Percentiles rank a stretch among this genome's conserved stretches.
Evolutionary conservation across 2,329 filamentous ascomycete species (phyloP).

Genomic region (Aspergillus unguis): DNA sequence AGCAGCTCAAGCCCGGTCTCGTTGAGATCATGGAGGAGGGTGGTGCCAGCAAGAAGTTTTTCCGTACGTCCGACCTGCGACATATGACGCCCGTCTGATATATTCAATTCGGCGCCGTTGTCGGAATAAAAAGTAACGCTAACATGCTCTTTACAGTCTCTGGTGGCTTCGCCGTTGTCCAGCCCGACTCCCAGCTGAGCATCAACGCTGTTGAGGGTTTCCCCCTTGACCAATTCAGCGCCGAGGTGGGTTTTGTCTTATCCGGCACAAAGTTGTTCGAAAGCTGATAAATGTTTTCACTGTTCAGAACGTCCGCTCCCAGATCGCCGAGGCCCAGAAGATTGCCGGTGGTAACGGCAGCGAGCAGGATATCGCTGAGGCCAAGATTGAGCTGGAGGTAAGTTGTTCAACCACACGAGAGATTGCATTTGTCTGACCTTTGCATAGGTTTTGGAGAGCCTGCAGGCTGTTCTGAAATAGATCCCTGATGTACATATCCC

Average conservation of each 20-base stretch:
- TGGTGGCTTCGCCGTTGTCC: constrained; percentile 93
- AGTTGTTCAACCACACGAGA: constrained; percentile 23
- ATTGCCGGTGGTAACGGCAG: constrained; percentile 84
- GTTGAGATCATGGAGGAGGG: constrained; percentile 94
- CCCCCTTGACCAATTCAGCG: constrained; percentile 92
- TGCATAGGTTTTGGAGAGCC: constrained; percentile 47
- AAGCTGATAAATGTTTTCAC: constrained; percentile 7
- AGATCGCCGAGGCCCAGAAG: constrained; percentile 95
- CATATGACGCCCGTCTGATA: constrained; percentile 6
- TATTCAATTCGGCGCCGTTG: not conserved
- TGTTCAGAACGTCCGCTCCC: constrained; percentile 68
- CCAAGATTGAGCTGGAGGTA: constrained; percentile 98
- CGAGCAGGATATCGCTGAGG: constrained; percentile 97
- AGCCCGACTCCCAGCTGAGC: constrained; percentile 91
- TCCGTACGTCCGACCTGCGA: constrained; percentile 64
- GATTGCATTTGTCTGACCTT: not conserved
- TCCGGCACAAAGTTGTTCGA: not conserved
- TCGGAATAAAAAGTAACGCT: constrained; percentile 13
- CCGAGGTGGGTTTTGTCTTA: constrained; percentile 56
- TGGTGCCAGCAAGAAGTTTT: constrained; percentile 89
- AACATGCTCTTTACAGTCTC: constrained; percentile 61
- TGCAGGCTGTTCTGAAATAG: constrained; percentile 50
- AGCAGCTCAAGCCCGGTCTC: constrained; percentile 96
- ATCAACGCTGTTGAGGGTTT: constrained; percentile 98
- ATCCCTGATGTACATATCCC: constrained; percentile 40